Evolutionary conservation across 2,329 filamentous ascomycete species (phyloP).

Genomic region (Diaporthe ampelina): DNA sequence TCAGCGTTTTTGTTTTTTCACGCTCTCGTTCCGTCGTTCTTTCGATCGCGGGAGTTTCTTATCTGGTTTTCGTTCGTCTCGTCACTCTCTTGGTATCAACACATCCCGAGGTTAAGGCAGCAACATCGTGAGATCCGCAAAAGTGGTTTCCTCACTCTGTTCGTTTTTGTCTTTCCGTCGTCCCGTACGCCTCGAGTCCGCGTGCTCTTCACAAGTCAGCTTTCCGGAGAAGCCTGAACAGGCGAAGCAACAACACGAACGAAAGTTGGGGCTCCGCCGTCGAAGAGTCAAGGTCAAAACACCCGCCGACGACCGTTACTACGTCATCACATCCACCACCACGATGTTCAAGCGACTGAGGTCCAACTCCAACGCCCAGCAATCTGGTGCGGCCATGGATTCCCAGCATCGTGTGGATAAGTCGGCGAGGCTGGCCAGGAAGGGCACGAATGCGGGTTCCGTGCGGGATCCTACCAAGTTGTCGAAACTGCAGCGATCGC

Average conservation of each 20-base stretch:
- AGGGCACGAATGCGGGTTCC: conserved; percentile 54
- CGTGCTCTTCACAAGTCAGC: conserved; percentile 41
- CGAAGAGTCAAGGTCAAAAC: conserved; percentile 33
- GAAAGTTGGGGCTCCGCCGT: conserved; percentile 37
- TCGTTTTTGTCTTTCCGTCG: conserved; percentile 49
- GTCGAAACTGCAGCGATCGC: conserved; percentile 87
- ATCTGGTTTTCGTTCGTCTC: conserved; percentile 62
- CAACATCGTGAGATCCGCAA: conserved; percentile 38
- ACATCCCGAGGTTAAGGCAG: conserved; percentile 42
- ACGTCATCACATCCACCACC: conserved; percentile 57
- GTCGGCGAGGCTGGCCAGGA: conserved; percentile 85
- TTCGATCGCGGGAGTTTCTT: conserved; percentile 47
- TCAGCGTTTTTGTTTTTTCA: conserved; percentile 49
- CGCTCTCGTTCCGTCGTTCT: conserved; percentile 56
- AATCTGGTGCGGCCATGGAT: conserved; percentile 50
- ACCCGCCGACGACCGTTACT: conserved; percentile 35
- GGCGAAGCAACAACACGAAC: conserved; percentile 37
- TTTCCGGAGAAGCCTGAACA: conserved; percentile 36
- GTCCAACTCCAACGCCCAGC: conserved; percentile 72
- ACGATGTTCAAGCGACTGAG: conserved; percentile 94
- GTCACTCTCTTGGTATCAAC: conserved; percentile 63
- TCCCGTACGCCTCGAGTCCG: conserved; percentile 51
- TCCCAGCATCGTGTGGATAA: conserved; percentile 81
- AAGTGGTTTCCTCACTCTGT: conserved; percentile 53
- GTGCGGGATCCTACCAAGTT: conserved; percentile 82